A percentile compares a stretch with the other conserved stretches of the same genome.
Evolutionary conservation across 2,329 filamentous ascomycete genomes (phyloP).

Genomic region (Aspergillus neoniger): DNA sequence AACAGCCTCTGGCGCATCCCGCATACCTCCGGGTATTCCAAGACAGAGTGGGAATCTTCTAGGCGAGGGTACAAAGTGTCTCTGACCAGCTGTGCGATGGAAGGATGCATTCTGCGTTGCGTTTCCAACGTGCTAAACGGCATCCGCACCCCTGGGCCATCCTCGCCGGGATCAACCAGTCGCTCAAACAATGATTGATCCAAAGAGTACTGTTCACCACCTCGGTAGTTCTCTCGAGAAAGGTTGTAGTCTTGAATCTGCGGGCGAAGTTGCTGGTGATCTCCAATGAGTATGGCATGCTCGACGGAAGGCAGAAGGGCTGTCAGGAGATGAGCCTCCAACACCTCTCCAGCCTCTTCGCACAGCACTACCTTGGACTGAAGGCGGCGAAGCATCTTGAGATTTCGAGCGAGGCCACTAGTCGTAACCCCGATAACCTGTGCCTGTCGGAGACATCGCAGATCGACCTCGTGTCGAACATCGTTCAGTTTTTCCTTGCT

Average conservation of each 20-base stretch:
- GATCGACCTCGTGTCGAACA: slow-evolving; percentile 28
- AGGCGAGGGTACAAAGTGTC: slow-evolving; percentile 60
- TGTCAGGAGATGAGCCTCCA: slow-evolving; percentile 46
- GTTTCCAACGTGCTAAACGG: slow-evolving; percentile 53
- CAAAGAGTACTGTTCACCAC: slow-evolving; percentile 44
- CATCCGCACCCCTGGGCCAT: slow-evolving; percentile 24
- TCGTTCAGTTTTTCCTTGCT: slow-evolving; percentile 20
- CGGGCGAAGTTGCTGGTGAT: slow-evolving; percentile 48
- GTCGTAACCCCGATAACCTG: slow-evolving; percentile 59
- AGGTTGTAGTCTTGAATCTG: slow-evolving; percentile 43
- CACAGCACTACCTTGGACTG: slow-evolving; percentile 44
- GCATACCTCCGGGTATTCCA: slow-evolving; percentile 44
- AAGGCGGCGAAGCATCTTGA: slow-evolving; percentile 49
- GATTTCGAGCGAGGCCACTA: slow-evolving; percentile 51
- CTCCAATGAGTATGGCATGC: slow-evolving; percentile 48
- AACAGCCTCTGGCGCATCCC: slow-evolving; percentile 54
- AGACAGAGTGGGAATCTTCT: slow-evolving; percentile 49
- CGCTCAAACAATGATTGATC: slow-evolving; percentile 57
- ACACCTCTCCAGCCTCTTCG: slow-evolving; percentile 48
- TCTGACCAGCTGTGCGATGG: slow-evolving; percentile 61
- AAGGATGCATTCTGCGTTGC: slow-evolving; percentile 67
- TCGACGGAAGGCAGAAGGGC: slow-evolving; percentile 45
- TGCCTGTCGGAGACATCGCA: slow-evolving; percentile 38
- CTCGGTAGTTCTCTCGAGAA: slow-evolving; percentile 34
- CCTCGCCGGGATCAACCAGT: slow-evolving; percentile 38